These are phyloP conservation scores for Leucoagaricus sp. DNA, from an alignment of 1,284 basidiomycete genomes.

Conservation along the genomic window DNA sequence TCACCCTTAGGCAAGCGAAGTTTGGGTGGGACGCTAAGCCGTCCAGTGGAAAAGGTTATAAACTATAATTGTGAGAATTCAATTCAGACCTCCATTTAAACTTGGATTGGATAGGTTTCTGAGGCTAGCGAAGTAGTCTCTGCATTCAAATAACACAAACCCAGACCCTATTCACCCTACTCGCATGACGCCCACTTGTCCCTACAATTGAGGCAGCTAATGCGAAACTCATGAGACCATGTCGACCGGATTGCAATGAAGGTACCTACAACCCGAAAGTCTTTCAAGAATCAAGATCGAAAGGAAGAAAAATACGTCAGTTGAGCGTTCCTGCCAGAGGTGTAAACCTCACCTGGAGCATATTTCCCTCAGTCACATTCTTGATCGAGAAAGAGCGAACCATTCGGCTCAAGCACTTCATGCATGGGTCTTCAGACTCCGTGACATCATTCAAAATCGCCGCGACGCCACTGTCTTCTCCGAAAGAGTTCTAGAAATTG, in stretches of 20 bases:
- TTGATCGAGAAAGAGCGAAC: neutral
- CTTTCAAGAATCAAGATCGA: no score
- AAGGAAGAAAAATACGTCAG: no score
- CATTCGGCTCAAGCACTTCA: neutral
- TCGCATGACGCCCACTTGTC: constrained; percentile 1
- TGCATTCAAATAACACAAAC: no score
- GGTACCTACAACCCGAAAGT: constrained; percentile 3
- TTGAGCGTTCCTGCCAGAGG: no score
- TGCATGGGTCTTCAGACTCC: neutral
- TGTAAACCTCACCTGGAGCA: neutral
- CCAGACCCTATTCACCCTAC: no score
- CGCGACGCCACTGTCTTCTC: no score
- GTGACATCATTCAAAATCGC: neutral
- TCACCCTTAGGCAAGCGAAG: constrained; percentile 20
- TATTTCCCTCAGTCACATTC: neutral
- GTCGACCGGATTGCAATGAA: neutral
- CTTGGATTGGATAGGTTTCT: no score
- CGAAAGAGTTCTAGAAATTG: neutral
- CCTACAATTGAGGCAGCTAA: constrained; percentile 8
- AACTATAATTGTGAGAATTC: constrained; percentile 20
- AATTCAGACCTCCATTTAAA: no score
- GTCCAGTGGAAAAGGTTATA: constrained; percentile 32
- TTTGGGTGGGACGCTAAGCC: constrained; percentile 32
- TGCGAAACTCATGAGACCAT: neutral
- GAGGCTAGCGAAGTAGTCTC: no score